phyloP scores from a whole-genome alignment of 2,329 filamentous ascomycete genomes.

The Amphichorda felina region DNA sequence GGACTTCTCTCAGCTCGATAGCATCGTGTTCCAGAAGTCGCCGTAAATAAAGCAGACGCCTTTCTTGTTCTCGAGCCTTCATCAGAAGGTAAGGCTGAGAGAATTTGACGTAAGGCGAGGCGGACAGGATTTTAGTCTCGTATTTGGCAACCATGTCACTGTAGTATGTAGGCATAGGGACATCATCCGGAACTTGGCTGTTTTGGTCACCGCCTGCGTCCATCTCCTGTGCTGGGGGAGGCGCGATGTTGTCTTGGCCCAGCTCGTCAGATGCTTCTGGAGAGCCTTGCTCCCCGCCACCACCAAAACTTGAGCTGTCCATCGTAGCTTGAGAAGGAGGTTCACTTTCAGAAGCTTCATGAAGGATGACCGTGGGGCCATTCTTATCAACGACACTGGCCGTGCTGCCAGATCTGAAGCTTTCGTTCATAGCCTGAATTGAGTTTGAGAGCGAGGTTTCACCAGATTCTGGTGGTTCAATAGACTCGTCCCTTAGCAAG shows the following conservation, averaged over 20 bases:
- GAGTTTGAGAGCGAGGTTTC: constrained; percentile 29
- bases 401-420: constrained; percentile 19
- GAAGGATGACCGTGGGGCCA: constrained; percentile 17
- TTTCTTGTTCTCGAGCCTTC: constrained; percentile 83
- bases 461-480: constrained; percentile 60
- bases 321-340: constrained; percentile 19
- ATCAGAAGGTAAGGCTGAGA: constrained; percentile 87
- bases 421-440: constrained; percentile 26
- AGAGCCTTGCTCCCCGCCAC: neutral
- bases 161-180: constrained; percentile 84
- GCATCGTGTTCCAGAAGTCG: constrained; percentile 62
- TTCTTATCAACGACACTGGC: constrained; percentile 15
- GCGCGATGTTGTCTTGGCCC: neutral
- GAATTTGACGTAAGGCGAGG: constrained; percentile 93
- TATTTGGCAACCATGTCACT: constrained; percentile 91
- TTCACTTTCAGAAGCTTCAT: constrained; percentile 25
- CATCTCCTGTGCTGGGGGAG: neutral
- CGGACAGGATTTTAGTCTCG: constrained; percentile 84
- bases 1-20: neutral
- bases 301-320: constrained; percentile 9
- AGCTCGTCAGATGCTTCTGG: neutral
- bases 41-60: constrained; percentile 70
- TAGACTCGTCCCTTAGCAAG: constrained; percentile 84
- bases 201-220: constrained; percentile 1
- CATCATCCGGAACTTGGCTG: constrained; percentile 58